Base-by-base conservation (phyloP, 257 asterid species). In the Nicotiana knightiana region DNA sequence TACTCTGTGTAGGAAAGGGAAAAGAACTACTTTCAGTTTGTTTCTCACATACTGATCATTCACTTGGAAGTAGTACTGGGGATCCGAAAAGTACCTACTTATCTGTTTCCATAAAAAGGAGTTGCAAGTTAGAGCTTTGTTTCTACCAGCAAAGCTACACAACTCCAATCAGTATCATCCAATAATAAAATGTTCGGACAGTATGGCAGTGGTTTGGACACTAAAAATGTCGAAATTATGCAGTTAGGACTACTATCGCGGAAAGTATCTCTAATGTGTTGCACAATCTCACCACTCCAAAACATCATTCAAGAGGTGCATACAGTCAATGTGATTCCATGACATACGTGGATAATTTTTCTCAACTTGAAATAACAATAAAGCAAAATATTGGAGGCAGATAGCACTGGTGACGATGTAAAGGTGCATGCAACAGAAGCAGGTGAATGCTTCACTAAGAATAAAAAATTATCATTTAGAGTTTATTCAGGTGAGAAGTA, bases 1-100 rank as follows among this genome's bases (percentile, higher is more conserved):
- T 85, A 85, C 88, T 83, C 83, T 79, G 67, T 82, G 84, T 51
- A 85, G 79, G 76, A 85, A 82, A 24, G 88, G 88, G 68, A 85
- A 79, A 64, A 85, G 83, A 80, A 85, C 82, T 30, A 85, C 81
- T 80, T 82, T 85, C 84, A 85, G 24, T 71, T 85, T 85, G 86
- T 82, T 85, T 76, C 77, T 79, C 79, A 82, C 86, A 11, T 85
- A 85, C 11, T 85, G 84, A 35, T 82, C 86, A 79, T 82, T 82
- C 43, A 82, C 88, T 82, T 85, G 84, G 77, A 85, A 85, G 53
- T 82, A 85, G 81, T 85, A 85, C 67, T 75, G 80, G 13, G 88
- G 86, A 77, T 85, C 86, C 63, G 88, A 85, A 57, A 85, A 82
- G 35, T 80, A 85, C 61, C 83, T 82, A 51, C 84, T 85, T 51